A percentile compares a stretch with the other conserved stretches of the same genome.
Conservation (phyloP, 2,329 filamentous ascomycete species). For the Bipolaris sorokiniana region DNA sequence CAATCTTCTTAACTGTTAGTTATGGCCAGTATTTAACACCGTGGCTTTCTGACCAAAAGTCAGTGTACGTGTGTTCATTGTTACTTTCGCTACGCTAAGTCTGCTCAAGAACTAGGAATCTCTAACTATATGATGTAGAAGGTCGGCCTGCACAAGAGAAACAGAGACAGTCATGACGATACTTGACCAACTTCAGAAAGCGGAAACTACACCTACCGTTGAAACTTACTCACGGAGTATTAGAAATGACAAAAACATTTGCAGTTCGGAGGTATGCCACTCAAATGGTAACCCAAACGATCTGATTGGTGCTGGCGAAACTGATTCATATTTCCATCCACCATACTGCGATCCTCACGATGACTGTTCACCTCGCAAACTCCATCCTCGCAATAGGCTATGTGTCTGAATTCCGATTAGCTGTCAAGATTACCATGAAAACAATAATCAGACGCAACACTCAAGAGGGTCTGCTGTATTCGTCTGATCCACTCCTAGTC, state of each 20-base stretch:
- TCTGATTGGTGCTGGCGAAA: neutral
- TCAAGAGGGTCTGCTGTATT: slow-evolving; percentile 4
- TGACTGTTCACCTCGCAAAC: neutral
- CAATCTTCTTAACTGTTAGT: neutral
- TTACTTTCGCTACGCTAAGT: neutral
- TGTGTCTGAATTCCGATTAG: too few species aligned
- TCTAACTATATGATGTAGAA: neutral
- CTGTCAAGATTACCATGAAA: neutral
- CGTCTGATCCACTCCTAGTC: slow-evolving; percentile 1
- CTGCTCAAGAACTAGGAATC: neutral
- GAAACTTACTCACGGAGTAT: too few species aligned
- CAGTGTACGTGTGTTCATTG: neutral
- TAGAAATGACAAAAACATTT: neutral
- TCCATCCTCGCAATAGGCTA: neutral
- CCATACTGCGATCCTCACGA: neutral
- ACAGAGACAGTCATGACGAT: too few species aligned
- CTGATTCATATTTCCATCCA: neutral
- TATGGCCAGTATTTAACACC: neutral
- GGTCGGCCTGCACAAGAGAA: too few species aligned
- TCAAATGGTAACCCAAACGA: neutral
- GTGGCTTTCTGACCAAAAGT: neutral
- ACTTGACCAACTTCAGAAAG: too few species aligned
- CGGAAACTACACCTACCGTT: too few species aligned
- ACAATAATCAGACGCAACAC: neutral
- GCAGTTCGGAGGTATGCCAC: neutral